A percentile compares a stretch with the other conserved stretches of the same genome.
Evolutionary conservation across 352 stramenopile genomes (phyloP).

Genomic region (Elongisporangium anandrum): DNA sequence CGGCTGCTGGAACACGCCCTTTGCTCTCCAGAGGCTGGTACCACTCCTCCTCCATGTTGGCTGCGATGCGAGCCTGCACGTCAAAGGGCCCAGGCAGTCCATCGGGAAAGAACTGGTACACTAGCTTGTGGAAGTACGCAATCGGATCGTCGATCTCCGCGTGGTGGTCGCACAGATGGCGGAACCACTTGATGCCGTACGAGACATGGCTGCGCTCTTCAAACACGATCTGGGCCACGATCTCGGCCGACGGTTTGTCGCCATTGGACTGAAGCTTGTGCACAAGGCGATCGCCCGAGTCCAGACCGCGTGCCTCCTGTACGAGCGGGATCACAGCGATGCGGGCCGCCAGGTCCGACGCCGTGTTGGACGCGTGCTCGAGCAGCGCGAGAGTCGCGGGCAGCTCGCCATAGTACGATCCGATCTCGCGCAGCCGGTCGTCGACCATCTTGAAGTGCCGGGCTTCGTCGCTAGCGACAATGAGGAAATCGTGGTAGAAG

Average conservation of each 20-base stretch:
- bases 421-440: conserved; percentile 50
- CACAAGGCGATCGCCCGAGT: conserved; percentile 71
- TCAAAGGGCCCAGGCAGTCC: conserved; percentile 77
- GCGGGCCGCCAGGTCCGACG: conserved; percentile 52
- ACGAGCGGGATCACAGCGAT: conserved; percentile 80
- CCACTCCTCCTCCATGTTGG: conserved; percentile 69
- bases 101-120: conserved; percentile 72
- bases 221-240: conserved; percentile 76
- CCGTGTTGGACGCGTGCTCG: conserved; percentile 71
- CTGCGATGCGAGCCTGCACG: conserved; percentile 55
- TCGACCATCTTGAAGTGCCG: conserved; percentile 81
- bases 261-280: conserved; percentile 70
- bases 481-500: conserved; percentile 78
- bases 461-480: conserved; percentile 66
- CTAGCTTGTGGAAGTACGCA: conserved; percentile 76
- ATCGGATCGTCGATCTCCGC: conserved; percentile 34
- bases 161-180: conserved; percentile 39
- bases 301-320: conserved; percentile 71
- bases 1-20: conserved; percentile 6
- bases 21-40: conserved; percentile 71
- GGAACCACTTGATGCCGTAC: conserved; percentile 82
- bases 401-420: conserved; percentile 59
- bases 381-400: conserved; percentile 65
- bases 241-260: conserved; percentile 50
- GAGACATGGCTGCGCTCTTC: conserved; percentile 76